Conservation (phyloP, 2,329 filamentous ascomycete genomes). For the Paecilomyces sp. region DNA sequence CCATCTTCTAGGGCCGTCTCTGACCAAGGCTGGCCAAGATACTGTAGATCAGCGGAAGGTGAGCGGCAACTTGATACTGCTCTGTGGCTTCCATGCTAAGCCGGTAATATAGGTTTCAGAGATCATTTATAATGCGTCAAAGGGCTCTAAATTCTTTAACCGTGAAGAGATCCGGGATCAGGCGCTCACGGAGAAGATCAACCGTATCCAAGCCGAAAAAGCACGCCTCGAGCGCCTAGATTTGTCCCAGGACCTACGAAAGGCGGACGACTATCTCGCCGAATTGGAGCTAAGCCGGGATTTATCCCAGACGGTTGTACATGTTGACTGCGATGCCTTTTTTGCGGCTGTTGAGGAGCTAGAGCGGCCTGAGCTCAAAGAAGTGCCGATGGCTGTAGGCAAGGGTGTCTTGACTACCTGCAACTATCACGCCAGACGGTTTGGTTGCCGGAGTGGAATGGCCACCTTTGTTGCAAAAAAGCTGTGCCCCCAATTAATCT, state of each 20-base stretch:
- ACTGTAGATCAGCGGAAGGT: slow-evolving; percentile 86
- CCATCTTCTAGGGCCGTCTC: slow-evolving; percentile 76
- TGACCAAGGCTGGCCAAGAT: slow-evolving; percentile 91
- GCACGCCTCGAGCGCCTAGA: slow-evolving; percentile 67
- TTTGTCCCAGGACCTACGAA: slow-evolving; percentile 62
- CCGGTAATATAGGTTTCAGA: slow-evolving; percentile 66
- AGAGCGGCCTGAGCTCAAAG: slow-evolving; percentile 73
- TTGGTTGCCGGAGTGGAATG: slow-evolving; percentile 90
- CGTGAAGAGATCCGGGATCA: slow-evolving; percentile 81
- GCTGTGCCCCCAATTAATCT: slow-evolving; percentile 77
- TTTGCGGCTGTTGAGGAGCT: slow-evolving; percentile 90
- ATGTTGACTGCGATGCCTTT: slow-evolving; percentile 96
- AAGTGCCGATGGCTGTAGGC: slow-evolving; percentile 87
- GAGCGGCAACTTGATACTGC: slow-evolving; percentile 8
- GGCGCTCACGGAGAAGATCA: slow-evolving; percentile 77
- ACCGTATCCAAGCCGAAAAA: slow-evolving; percentile 69
- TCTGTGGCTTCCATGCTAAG: background rate
- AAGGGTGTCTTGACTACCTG: slow-evolving; percentile 62
- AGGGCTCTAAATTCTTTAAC: slow-evolving; percentile 92
- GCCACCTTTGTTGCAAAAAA: slow-evolving; percentile 92
- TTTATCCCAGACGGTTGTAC: slow-evolving; percentile 75
- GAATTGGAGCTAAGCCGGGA: slow-evolving; percentile 74
- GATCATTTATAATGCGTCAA: slow-evolving; percentile 93
- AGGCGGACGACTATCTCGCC: slow-evolving; percentile 72
- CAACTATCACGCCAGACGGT: slow-evolving; percentile 87